Percentiles rank a stretch among this genome's conserved stretches.
phyloP scores from a whole-genome alignment of 1,139 yeast species.

The Sugiyamaella xylanicola region DNA sequence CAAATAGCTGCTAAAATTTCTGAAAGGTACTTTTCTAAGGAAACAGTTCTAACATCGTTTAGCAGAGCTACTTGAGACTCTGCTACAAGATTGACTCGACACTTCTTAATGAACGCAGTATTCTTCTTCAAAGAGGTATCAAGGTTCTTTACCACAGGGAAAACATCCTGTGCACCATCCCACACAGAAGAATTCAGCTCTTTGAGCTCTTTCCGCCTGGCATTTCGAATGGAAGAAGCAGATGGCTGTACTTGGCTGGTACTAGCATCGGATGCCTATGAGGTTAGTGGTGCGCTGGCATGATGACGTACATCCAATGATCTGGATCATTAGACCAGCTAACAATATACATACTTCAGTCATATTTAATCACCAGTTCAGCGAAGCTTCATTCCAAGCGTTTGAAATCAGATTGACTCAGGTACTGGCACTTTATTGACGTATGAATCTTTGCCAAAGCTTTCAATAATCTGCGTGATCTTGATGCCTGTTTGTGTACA shows the following conservation, averaged over 20 bases:
- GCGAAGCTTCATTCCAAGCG: constrained; percentile 2
- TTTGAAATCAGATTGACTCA: neutral
- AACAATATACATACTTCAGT: constrained; percentile 14
- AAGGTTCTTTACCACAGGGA: constrained; percentile 45
- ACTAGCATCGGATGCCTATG: constrained; percentile 11
- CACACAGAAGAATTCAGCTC: constrained; percentile 55
- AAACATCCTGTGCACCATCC: constrained; percentile 49
- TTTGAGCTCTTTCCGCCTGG: constrained; percentile 45
- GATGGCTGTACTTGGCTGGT: constrained; percentile 5
- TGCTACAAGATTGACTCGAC: constrained; percentile 58
- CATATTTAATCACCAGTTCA: constrained; percentile 5
- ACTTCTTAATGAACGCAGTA: constrained; percentile 74
- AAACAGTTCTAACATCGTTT: constrained; percentile 62
- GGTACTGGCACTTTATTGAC: too few relatives aligned
- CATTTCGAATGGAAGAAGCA: constrained; percentile 8
- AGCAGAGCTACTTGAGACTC: constrained; percentile 54
- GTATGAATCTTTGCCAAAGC: neutral
- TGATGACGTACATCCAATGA: too few relatives aligned
- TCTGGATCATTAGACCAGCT: constrained; percentile 4
- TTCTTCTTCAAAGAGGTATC: constrained; percentile 85
- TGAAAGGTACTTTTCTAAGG: constrained; percentile 73
- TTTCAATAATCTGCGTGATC: neutral
- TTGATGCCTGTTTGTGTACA: neutral
- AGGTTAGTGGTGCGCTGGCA: too few relatives aligned
- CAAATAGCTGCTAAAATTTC: constrained; percentile 66